Conservation (phyloP, 2,329 filamentous ascomycete genomes). For the Lizonia empirigonia region DNA sequence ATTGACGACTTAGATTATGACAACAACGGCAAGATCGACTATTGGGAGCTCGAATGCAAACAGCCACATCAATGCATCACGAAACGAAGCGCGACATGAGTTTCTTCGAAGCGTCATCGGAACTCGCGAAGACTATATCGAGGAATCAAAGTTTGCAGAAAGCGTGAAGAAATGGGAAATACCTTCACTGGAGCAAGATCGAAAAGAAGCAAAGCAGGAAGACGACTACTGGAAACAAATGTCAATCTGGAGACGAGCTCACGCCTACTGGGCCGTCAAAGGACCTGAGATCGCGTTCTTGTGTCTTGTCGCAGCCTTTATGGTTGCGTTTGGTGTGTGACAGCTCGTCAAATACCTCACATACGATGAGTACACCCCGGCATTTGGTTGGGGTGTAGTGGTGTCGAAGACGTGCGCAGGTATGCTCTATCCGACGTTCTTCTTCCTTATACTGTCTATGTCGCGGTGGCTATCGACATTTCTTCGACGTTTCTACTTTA, state of each 20-base stretch:
- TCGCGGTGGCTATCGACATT: constrained; percentile 62
- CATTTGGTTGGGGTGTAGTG: constrained; percentile 62
- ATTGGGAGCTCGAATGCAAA: constrained; percentile 59
- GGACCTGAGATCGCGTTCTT: constrained; percentile 60
- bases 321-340: constrained; percentile 61
- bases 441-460: constrained; percentile 65
- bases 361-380: constrained; percentile 53
- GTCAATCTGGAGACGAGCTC: constrained; percentile 53
- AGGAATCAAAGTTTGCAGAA: constrained; percentile 54
- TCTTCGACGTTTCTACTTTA: constrained; percentile 57
- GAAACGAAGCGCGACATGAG: constrained; percentile 53
- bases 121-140: constrained; percentile 51
- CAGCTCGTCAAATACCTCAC: constrained; percentile 61
- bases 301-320: constrained; percentile 54
- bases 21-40: constrained; percentile 59
- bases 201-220: constrained; percentile 55
- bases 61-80: constrained; percentile 52
- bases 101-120: constrained; percentile 60
- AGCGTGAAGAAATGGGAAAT: constrained; percentile 56
- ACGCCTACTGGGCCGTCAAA: constrained; percentile 62
- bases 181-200: constrained; percentile 55
- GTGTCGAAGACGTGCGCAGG: constrained; percentile 62
- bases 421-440: constrained; percentile 62
- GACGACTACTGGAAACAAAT: constrained; percentile 56
- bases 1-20: constrained; percentile 60